Conservation (phyloP, 805 yeast species). For the Yamadazyma akitaensis region DNA sequence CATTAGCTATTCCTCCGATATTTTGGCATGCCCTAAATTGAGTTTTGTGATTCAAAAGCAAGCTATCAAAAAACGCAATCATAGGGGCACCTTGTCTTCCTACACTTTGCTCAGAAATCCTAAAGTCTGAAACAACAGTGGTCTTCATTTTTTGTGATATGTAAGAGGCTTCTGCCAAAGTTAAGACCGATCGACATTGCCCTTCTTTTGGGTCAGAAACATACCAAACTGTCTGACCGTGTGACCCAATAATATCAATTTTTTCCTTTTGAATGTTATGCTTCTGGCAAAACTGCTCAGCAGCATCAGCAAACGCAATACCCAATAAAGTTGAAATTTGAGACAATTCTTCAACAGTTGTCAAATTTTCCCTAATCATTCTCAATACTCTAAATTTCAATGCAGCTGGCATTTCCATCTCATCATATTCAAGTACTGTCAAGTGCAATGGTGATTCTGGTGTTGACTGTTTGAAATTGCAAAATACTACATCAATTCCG, state of each 20-base stretch:
- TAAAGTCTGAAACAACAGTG: slow-evolving; percentile 21
- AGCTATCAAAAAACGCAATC: slow-evolving; percentile 22
- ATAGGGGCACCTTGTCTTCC: slow-evolving; percentile 28
- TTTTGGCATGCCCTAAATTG: slow-evolving; percentile 21
- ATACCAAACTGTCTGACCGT: slow-evolving; percentile 26
- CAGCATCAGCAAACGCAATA: slow-evolving; percentile 13
- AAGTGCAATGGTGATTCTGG: slow-evolving; percentile 9
- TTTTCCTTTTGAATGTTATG: slow-evolving; percentile 2
- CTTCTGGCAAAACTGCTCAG: slow-evolving; percentile 8
- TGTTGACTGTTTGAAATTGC: slow-evolving; percentile 11
- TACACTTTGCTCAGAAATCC: slow-evolving; percentile 21
- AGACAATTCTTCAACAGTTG: slow-evolving; percentile 13
- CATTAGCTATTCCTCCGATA: slow-evolving; percentile 26
- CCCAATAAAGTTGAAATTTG: slow-evolving; percentile 11
- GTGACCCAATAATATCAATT: slow-evolving; percentile 21
- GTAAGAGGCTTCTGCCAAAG: slow-evolving; percentile 19
- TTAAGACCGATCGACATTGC: slow-evolving; percentile 17
- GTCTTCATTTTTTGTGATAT: slow-evolving; percentile 15
- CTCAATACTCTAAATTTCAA: slow-evolving; percentile 10
- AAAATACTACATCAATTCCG: slow-evolving; percentile 15
- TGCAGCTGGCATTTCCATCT: slow-evolving; percentile 10
- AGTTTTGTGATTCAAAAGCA: slow-evolving; percentile 17
- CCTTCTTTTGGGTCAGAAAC: slow-evolving; percentile 12
- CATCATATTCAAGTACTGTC: slow-evolving; percentile 11
- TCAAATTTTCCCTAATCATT: slow-evolving; percentile 10